These are phyloP conservation scores for Gentiana dahurica DNA, from an alignment of 257 asterid genomes.

Conservation along the genomic window DNA sequence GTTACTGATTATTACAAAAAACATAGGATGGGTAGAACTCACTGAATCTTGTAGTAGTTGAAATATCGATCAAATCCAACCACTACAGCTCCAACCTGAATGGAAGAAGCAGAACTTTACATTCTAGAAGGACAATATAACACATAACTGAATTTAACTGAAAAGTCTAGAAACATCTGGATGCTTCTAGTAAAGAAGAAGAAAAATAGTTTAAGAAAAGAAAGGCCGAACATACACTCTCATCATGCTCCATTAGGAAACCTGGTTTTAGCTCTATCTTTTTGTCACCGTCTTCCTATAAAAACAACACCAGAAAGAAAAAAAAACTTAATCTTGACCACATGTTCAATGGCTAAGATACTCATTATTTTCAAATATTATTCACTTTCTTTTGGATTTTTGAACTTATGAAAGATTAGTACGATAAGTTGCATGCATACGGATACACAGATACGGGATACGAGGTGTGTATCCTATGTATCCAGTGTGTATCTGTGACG, in stretches of 20 bases:
- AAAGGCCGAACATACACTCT: conserved; percentile 40
- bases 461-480: no score
- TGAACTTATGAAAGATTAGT: no score
- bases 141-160: background rate
- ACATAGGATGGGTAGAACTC: conserved; percentile 22
- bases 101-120: conserved; percentile 6
- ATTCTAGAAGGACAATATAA: background rate
- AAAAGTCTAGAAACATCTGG: background rate
- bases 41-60: conserved; percentile 97
- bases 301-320: conserved; percentile 7
- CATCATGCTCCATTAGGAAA: conserved; percentile 90
- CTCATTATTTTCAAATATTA: background rate
- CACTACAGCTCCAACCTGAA: conserved; percentile 95
- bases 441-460: no score
- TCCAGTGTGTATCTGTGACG: no score
- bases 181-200: conserved; percentile 3
- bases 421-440: no score
- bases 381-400: no score
- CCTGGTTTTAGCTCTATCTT: conserved; percentile 96
- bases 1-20: no score
- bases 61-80: conserved; percentile 97
- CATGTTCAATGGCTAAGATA: background rate
- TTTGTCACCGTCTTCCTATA: conserved; percentile 82
- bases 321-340: background rate
- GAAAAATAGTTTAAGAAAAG: conserved; percentile 9